Conservation (phyloP, 306 rosid genomes). For the Phaseolus lunatus region DNA sequence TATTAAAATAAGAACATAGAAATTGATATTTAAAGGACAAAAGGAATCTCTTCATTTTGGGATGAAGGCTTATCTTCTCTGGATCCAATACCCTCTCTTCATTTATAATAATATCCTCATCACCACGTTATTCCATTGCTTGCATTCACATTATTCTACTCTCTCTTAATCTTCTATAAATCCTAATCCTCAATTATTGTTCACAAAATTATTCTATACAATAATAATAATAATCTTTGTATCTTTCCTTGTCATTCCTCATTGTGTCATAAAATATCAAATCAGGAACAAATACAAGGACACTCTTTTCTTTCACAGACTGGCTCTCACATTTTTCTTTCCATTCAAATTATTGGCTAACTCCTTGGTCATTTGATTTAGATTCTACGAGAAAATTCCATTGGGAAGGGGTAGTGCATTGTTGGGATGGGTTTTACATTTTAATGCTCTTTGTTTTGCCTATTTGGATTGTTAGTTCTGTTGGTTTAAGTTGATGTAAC, state of each 20-base stretch:
- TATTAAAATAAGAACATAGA: slow-evolving; percentile 37
- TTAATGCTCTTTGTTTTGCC: too few species aligned
- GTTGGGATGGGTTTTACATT: too few species aligned
- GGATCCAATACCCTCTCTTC: slow-evolving; percentile 65
- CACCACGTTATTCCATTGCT: slow-evolving; percentile 50
- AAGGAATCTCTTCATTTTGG: slow-evolving; percentile 55
- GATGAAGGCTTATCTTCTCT: slow-evolving; percentile 64
- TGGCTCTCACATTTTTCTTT: slow-evolving; percentile 27
- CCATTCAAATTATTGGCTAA: slow-evolving; percentile 7
- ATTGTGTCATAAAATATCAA: slow-evolving; percentile 39
- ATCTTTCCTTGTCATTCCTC: slow-evolving; percentile 40
- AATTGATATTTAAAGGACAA: slow-evolving; percentile 42
- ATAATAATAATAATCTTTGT: not conserved
- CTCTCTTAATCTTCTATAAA: slow-evolving; percentile 7
- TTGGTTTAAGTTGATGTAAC: too few species aligned
- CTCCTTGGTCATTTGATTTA: slow-evolving; percentile 32
- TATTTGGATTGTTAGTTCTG: too few species aligned
- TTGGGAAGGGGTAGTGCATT: slow-evolving; percentile 25
- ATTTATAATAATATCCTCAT: slow-evolving; percentile 60
- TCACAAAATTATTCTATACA: slow-evolving; percentile 38
- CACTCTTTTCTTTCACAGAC: slow-evolving; percentile 48
- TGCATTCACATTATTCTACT: slow-evolving; percentile 35
- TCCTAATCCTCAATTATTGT: slow-evolving; percentile 55
- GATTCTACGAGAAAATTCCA: slow-evolving; percentile 43
- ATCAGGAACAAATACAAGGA: slow-evolving; percentile 41